Evolutionary conservation across 352 stramenopile species (phyloP), one percentile per base, ranked within the genome.

Genomic region (Elongisporangium undulatum): DNA sequence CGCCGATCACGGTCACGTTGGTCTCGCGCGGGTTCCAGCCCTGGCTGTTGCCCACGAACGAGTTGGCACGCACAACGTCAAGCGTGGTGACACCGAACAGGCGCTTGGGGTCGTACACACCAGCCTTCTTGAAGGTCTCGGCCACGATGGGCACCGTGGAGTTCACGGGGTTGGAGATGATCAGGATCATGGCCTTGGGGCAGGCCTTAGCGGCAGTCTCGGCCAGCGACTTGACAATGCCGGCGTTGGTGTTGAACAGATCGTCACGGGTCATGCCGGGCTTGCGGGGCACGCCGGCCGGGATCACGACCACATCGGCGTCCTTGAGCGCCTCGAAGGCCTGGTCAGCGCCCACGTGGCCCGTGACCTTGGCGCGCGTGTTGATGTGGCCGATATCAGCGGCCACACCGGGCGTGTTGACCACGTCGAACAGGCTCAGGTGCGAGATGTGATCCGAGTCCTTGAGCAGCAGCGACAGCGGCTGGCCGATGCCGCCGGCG

Each of bases 131-230:
- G 62, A 99, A 90, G 6, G 97, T 97, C 82, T 99, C 97, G 50
- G 97, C 96, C 53, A 98, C 97, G 71, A 99, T 99, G 20, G 98
- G 98, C 58, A 99, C 97, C 17, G 97, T 99, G 50, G 93, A 99
- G 86, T 99, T 99, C 66, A 99, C 97, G 8, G 98, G 98, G 85
- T 99, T 99, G 64, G 90, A 96, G 73, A 99, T 99, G 75, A 99
- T 98, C 51, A 97, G 74, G 58, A 98, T 82, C 75, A 92, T 94
- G 49, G 97, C 98, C 58, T 99, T 82, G 10, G 98, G 97, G 82
- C 97, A 99, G 75, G 91, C 87, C 74, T 98, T 82, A 53, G 96
- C 96, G 58, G 92, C 97, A 17, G 88, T 92, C 50, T 96, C 79
- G 7, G 98, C 96, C 55, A 99, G 87, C 53, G 79, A 92, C 77